Base-by-base conservation (phyloP, 1,284 basidiomycete species). In the Tetrapyrgos nigripes region DNA sequence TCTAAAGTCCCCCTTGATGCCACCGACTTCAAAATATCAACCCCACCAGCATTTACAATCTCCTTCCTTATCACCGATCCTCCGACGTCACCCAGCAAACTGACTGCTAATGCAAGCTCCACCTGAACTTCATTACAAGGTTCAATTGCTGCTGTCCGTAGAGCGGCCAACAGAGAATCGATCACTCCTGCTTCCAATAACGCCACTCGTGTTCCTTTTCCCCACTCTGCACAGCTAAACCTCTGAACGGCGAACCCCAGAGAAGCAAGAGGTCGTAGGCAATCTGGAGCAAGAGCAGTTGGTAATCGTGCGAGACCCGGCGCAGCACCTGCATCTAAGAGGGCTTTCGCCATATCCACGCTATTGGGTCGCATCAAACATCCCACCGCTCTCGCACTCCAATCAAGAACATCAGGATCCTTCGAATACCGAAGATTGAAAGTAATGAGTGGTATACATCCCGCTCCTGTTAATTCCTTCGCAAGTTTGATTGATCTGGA, bases 341-440 rank as follows among this genome's bases (percentile, higher is more conserved):
- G 55, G 1, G 57, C 28, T 44, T 62, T 67, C 2, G 68, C 65
- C 60, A 69, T 67, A 54, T 71, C 68, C 4, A 60, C 55, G 43
- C 64, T 65, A 40, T 69, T 70, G 4, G 68, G 70, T 9, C 70
- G 61, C 66, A 70, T 69, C 35, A 70, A 14, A 56, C 68, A 70
- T 40, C 68, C 70, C 1, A 68, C 60, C 2, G 68, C 65, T 43
- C 68, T 59, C 13, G 66, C 62, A 49, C 53, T 53, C 65, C 65
- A 70, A 28, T 64, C 55, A 21, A 71, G 53, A 3, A 70, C 59
- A 24, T 50, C 59, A 10, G 66, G 62, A 37, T 70, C 64, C 24
- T 56, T 58, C 14, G 65, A 63, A 14, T 59, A 64, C 27, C 50
- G 40, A 2, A 70, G 53, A 29, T 62, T 61, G 48, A 66, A 57